These are phyloP conservation scores for Saccharomycopsis javanensis DNA, from an alignment of 805 yeast genomes.

Conservation along the genomic window DNA sequence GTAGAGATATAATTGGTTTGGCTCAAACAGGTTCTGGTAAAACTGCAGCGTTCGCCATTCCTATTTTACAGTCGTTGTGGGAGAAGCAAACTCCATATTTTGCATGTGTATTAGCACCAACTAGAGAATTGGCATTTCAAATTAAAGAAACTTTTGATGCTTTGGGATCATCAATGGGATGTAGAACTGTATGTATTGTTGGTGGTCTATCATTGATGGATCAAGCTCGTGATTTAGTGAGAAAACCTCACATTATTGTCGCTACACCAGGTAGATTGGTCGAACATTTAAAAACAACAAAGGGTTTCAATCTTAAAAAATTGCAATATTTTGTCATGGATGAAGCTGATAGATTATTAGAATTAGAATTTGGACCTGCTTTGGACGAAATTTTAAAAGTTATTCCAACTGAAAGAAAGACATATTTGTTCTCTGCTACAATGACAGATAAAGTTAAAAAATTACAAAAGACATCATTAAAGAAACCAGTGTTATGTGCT, in stretches of 20 bases:
- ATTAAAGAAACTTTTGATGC: slow-evolving; percentile 95
- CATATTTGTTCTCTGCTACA: slow-evolving; percentile 90
- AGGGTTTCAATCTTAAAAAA: slow-evolving; percentile 74
- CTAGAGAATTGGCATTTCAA: slow-evolving; percentile 77
- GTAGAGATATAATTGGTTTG: slow-evolving; percentile 87
- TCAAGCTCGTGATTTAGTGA: slow-evolving; percentile 86
- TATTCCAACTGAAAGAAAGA: slow-evolving; percentile 71
- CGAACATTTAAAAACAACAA: slow-evolving; percentile 89
- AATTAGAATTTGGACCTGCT: slow-evolving; percentile 95
- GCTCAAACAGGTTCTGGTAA: slow-evolving; percentile 98
- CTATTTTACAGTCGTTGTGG: slow-evolving; percentile 86
- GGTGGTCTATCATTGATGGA: slow-evolving; percentile 99
- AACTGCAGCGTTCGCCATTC: slow-evolving; percentile 97
- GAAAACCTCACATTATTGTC: slow-evolving; percentile 88
- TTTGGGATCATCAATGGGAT: slow-evolving; percentile 82
- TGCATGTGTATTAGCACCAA: slow-evolving; percentile 81
- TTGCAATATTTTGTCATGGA: slow-evolving; percentile 85
- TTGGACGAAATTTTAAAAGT: slow-evolving; percentile 75
- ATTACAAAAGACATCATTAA: slow-evolving; percentile 83
- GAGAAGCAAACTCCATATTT: slow-evolving; percentile 80
- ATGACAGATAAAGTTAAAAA: slow-evolving; percentile 94
- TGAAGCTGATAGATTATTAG: slow-evolving; percentile 92
- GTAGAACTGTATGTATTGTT: slow-evolving; percentile 79
- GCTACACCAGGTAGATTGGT: slow-evolving; percentile 93
- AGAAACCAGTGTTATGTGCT: slow-evolving; percentile 83